Base-by-base conservation (phyloP, 257 asterid species). In the Solanum medicagineum region DNA sequence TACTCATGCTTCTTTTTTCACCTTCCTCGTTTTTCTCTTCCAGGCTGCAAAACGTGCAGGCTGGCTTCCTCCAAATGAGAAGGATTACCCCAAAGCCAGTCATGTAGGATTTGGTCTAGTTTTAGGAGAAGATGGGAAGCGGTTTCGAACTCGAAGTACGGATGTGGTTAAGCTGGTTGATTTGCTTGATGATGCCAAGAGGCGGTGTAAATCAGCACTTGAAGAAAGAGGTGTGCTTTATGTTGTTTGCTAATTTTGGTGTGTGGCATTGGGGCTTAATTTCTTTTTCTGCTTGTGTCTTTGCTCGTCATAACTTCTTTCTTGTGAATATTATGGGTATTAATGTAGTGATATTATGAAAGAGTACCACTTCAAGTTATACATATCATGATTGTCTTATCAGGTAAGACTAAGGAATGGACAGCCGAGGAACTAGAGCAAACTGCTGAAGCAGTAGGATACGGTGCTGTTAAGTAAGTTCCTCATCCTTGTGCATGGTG, bases 371-470 rank as follows among this genome's bases (percentile, higher is more conserved):
- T 79, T 26, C 47, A 53, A 53, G 65, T 53, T 10, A 60, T 60
- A 60, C 4, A 53, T 79, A 9, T 29, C 26, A 79, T 79, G 47
- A 85, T 81, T 69, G 63, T 87, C 71, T 88, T 81, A 74, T 81
- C 92, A 97, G 99, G 98, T 81, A 95, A 93, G 89, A 94, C 86
- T 81, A 86, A 85, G 69, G 94, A 92, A 36, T 95, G 97, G 98
- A 92, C 98, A 13, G 92, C 83, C 26, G 98, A 94, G 89, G 99
- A 95, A 93, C 97, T 97, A 22, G 98, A 97, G 65, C 80, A 90
- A 88, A 95, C 94, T 90, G 98, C 98, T 53, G 99, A 97, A 89
- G 99, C 98, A 32, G 90, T 97, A 77, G 99, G 99, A 90, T 97
- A 97, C 88, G 98, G 99, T 44, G 99, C 98, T 87, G 93, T 97